A percentile compares a stretch with the other conserved stretches of the same genome.
These are phyloP conservation scores for Alternaria incomplexa DNA, from an alignment of 2,329 filamentous ascomycete species.

Conservation along the genomic window DNA sequence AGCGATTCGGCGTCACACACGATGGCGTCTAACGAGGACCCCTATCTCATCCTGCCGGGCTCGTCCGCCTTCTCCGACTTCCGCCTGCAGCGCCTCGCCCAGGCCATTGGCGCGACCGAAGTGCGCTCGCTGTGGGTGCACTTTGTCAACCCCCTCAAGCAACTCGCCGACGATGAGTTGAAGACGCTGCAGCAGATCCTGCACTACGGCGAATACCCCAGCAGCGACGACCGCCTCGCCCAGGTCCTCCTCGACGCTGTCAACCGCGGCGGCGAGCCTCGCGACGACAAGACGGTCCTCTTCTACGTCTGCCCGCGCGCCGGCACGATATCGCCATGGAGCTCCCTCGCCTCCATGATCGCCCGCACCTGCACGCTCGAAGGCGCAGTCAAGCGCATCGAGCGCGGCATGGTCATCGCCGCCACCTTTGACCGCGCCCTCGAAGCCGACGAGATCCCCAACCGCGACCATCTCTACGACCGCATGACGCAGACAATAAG, in stretches of 20 bases:
- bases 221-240: constrained; percentile 53
- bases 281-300: constrained; percentile 60
- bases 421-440: constrained; percentile 63
- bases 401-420: constrained; percentile 82
- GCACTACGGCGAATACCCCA: constrained; percentile 63
- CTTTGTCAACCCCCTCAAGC: constrained; percentile 54
- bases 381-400: constrained; percentile 75
- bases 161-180: constrained; percentile 54
- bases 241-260: constrained; percentile 55
- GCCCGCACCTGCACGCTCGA: constrained; percentile 87
- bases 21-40: constrained; percentile 42
- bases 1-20: constrained; percentile 18
- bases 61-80: constrained; percentile 63
- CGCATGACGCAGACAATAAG: constrained; percentile 92
- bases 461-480: constrained; percentile 80
- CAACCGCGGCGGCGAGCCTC: constrained; percentile 56
- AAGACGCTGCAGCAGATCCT: constrained; percentile 65
- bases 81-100: constrained; percentile 54
- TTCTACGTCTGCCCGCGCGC: constrained; percentile 81
- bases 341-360: constrained; percentile 93
- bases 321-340: constrained; percentile 91
- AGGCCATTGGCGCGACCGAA: constrained; percentile 54
- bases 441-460: constrained; percentile 59
- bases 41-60: constrained; percentile 57
- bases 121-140: constrained; percentile 60